phyloP scores from a whole-genome alignment of 108 stramenopile species.

The Nitzschia sp. region DNA sequence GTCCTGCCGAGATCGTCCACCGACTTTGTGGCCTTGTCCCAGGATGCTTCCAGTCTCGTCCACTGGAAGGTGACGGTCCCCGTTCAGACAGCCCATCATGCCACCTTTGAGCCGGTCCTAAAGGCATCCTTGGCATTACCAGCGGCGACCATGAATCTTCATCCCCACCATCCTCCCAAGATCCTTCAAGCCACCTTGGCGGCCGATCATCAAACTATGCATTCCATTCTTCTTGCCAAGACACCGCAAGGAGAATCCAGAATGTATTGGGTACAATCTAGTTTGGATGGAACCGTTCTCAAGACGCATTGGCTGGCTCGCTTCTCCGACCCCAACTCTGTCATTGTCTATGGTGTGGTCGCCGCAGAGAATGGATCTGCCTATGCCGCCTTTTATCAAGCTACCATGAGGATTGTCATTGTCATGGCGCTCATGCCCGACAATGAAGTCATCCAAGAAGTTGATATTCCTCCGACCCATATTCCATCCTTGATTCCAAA shows the following conservation, averaged over 20 bases:
- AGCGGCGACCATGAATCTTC: not conserved
- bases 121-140: slow-evolving; percentile 6
- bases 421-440: slow-evolving; percentile 33
- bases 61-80: slow-evolving; percentile 26
- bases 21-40: slow-evolving; percentile 20
- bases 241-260: slow-evolving; percentile 9
- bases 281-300: slow-evolving; percentile 16
- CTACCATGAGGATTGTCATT: slow-evolving; percentile 14
- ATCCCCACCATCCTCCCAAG: not conserved
- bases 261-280: slow-evolving; percentile 30
- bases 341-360: slow-evolving; percentile 26
- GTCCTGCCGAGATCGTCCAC: slow-evolving; percentile 14
- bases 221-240: slow-evolving; percentile 26
- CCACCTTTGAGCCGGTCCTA: slow-evolving; percentile 10
- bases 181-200: slow-evolving; percentile 17
- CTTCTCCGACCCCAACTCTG: slow-evolving; percentile 24
- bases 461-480: slow-evolving; percentile 35
- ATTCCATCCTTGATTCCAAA: slow-evolving; percentile 30
- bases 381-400: slow-evolving; percentile 35
- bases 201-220: slow-evolving; percentile 6
- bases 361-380: slow-evolving; percentile 22
- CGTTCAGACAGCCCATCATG: slow-evolving; percentile 18
- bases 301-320: slow-evolving; percentile 41
- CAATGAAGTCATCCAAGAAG: slow-evolving; percentile 37
- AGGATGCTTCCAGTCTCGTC: not conserved